Evolutionary conservation across 1,284 basidiomycete genomes (phyloP).

Genomic region (Neolentinus lepideus): DNA sequence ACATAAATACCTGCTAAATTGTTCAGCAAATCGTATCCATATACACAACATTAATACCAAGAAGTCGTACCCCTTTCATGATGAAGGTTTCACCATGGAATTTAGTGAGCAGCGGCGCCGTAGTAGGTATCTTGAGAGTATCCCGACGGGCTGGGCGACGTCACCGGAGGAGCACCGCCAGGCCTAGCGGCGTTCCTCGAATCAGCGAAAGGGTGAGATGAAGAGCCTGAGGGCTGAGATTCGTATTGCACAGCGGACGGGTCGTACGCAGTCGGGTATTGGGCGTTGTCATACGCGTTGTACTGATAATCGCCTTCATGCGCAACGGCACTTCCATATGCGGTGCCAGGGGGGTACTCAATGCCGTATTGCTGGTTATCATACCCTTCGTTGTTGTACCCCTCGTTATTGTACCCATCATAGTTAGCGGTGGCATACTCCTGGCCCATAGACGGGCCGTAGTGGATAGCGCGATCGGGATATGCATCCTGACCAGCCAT

Average conservation of each 20-base stretch:
- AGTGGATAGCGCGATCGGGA: slow-evolving; percentile 25
- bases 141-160: background rate
- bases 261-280: background rate
- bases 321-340: slow-evolving; percentile 16
- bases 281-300: slow-evolving; percentile 6
- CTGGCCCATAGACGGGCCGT: slow-evolving; percentile 13
- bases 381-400: slow-evolving; percentile 11
- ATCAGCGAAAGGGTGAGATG: background rate
- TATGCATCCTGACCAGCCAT: slow-evolving; percentile 20
- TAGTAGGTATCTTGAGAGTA: background rate
- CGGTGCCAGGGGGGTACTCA: slow-evolving; percentile 21
- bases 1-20: background rate
- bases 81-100: background rate
- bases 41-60: background rate
- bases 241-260: background rate
- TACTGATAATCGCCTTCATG: slow-evolving; percentile 18
- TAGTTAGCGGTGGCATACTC: no score
- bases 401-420: no score
- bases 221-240: background rate
- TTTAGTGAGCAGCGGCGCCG: background rate
- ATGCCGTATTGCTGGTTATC: slow-evolving; percentile 16
- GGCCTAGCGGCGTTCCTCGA: background rate
- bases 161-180: slow-evolving; percentile 1
- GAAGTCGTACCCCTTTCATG: background rate
- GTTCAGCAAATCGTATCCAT: background rate